Conservation (phyloP, 768 basidiomycete genomes). For the Tulasnella calospora region DNA sequence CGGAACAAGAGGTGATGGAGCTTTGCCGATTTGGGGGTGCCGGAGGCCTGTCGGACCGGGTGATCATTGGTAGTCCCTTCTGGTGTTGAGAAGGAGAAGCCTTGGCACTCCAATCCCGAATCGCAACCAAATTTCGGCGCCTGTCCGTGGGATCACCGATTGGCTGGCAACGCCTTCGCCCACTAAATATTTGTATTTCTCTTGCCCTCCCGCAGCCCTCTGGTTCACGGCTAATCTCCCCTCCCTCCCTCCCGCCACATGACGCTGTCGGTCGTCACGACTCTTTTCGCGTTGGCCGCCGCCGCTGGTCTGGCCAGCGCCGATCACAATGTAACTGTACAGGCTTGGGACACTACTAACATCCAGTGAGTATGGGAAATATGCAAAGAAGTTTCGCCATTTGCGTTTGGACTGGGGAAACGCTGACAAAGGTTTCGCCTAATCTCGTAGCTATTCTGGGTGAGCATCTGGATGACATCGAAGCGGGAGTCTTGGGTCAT, state of each 20-base stretch:
- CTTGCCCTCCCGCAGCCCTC: neutral
- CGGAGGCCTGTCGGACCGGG: neutral
- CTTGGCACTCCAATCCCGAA: neutral
- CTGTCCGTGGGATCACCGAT: neutral
- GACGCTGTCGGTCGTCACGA: neutral
- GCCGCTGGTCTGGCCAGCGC: neutral
- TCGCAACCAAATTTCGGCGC: neutral
- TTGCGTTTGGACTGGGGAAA: slow-evolving; percentile 4
- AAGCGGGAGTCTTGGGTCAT: neutral
- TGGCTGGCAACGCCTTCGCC: neutral
- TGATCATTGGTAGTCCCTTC: neutral
- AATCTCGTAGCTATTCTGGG: neutral
- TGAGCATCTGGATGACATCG: neutral
- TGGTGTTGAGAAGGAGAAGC: neutral
- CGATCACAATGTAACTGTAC: slow-evolving; percentile 12
- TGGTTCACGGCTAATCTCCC: neutral
- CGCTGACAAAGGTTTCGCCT: neutral
- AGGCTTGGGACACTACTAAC: neutral
- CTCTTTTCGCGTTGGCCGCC: neutral
- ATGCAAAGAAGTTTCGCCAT: neutral
- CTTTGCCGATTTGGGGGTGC: neutral
- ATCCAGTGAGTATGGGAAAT: slow-evolving; percentile 8
- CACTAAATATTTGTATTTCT: neutral
- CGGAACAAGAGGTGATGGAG: neutral
- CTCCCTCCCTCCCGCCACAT: neutral